Evolutionary conservation across 371 early-diverging fungal genomes (phyloP).

Genomic region (Rhizopus stolonifer): DNA sequence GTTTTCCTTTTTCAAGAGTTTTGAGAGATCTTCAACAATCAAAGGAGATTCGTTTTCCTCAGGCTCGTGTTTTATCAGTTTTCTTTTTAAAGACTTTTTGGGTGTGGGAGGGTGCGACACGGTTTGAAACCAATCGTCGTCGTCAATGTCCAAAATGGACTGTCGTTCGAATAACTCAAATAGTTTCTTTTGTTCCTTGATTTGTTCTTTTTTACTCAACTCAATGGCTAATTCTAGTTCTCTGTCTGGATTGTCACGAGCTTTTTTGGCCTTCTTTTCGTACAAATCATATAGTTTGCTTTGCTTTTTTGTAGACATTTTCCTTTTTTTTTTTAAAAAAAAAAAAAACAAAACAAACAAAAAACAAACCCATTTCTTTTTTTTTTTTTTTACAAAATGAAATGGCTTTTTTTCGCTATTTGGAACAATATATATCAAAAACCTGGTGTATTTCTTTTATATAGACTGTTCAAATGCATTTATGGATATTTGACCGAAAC

Average conservation of each 20-base stretch:
- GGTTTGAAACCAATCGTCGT: constrained; percentile 23
- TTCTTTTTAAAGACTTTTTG: background rate
- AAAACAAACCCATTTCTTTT: too few relatives aligned
- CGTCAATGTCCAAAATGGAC: background rate
- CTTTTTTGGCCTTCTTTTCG: background rate
- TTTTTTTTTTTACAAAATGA: background rate
- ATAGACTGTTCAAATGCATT: constrained; percentile 55
- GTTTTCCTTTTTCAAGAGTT: constrained; percentile 8
- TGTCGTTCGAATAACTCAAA: constrained; percentile 5
- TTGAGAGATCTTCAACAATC: constrained; percentile 1
- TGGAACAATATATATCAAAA: constrained; percentile 56
- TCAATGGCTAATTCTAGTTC: constrained; percentile 12
- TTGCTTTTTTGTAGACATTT: background rate
- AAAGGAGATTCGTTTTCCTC: background rate
- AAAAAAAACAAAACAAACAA: too few relatives aligned
- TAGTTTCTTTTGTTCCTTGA: constrained; percentile 16
- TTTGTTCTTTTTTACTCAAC: constrained; percentile 21
- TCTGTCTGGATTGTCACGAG: background rate
- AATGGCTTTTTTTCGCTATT: constrained; percentile 13
- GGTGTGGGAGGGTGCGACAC: constrained; percentile 7
- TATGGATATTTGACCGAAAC: constrained; percentile 50
- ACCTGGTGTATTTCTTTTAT: constrained; percentile 46
- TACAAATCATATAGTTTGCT: background rate
- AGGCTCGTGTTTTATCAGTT: background rate
- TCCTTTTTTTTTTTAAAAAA: constrained; percentile 4